These are phyloP conservation scores for Neurospora crassa DNA, from an alignment of 2,329 filamentous ascomycete genomes.

Conservation along the genomic window DNA sequence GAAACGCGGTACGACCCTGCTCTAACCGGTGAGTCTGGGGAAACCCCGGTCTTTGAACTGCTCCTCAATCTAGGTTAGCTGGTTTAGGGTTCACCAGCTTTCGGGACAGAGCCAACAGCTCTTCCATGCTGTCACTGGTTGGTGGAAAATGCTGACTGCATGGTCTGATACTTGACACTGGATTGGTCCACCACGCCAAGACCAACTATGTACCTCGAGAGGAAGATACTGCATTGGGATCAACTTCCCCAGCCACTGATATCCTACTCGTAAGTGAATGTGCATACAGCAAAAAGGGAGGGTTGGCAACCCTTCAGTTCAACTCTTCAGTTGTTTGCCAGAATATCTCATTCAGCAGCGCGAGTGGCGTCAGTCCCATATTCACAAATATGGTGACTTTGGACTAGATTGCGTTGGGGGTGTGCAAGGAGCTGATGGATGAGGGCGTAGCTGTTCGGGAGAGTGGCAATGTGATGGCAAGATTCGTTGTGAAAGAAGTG, in stretches of 20 bases:
- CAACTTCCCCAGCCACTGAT: no score
- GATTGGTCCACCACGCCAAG: not conserved
- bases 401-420: not conserved
- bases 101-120: no score
- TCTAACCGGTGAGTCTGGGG: no score
- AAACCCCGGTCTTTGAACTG: no score
- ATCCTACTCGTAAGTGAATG: no score
- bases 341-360: not conserved
- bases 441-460: not conserved
- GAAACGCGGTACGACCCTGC: no score
- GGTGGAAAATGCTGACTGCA: not conserved
- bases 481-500: slow-evolving; percentile 4
- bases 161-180: not conserved
- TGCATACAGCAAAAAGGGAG: no score
- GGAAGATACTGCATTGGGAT: not conserved
- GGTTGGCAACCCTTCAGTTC: no score
- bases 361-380: slow-evolving; percentile 1
- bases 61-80: no score
- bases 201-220: not conserved
- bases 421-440: not conserved
- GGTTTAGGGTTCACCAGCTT: no score
- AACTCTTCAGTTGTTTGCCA: no score
- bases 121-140: no score
- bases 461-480: slow-evolving; percentile 1
- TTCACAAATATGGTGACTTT: not conserved